Conservation (phyloP, 345 rosid species). For the Brassica nigra region DNA sequence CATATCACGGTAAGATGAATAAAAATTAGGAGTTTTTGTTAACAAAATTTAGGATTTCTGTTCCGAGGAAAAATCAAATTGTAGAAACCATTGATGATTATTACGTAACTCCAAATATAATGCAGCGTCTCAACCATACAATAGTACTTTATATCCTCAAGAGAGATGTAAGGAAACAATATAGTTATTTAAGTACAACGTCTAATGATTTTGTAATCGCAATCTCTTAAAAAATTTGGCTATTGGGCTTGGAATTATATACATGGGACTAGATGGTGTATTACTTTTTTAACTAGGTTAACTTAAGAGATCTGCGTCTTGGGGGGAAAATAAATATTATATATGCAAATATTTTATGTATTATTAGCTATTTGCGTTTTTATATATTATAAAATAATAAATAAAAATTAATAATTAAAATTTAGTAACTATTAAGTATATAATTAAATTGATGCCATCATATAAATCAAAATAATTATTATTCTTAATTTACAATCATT, state of each 20-base stretch:
- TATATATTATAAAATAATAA: too few species aligned
- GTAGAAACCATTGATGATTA: slow-evolving; percentile 22
- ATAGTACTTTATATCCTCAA: slow-evolving; percentile 7
- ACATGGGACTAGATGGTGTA: too few species aligned
- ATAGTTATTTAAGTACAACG: neutral
- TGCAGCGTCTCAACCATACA: slow-evolving; percentile 33
- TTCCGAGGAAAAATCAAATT: slow-evolving; percentile 27
- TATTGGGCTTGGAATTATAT: neutral
- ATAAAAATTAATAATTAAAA: too few species aligned
- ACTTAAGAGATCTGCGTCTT: too few species aligned
- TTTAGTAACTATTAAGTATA: too few species aligned
- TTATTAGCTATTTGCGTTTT: too few species aligned
- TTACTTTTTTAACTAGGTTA: too few species aligned
- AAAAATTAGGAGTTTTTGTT: neutral
- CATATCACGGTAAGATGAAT: slow-evolving; percentile 31
- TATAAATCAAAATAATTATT: too few species aligned
- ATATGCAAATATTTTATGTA: too few species aligned
- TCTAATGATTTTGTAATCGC: neutral
- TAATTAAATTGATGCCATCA: too few species aligned
- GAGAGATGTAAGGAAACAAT: neutral
- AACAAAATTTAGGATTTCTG: neutral
- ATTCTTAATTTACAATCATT: too few species aligned
- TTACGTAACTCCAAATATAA: slow-evolving; percentile 40
- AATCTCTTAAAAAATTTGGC: neutral
- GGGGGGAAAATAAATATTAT: too few species aligned